Evolutionary conservation across 2,329 filamentous ascomycete genomes (phyloP), one percentile per base, ranked within the genome.

Genomic region (Botrytis deweyae): DNA sequence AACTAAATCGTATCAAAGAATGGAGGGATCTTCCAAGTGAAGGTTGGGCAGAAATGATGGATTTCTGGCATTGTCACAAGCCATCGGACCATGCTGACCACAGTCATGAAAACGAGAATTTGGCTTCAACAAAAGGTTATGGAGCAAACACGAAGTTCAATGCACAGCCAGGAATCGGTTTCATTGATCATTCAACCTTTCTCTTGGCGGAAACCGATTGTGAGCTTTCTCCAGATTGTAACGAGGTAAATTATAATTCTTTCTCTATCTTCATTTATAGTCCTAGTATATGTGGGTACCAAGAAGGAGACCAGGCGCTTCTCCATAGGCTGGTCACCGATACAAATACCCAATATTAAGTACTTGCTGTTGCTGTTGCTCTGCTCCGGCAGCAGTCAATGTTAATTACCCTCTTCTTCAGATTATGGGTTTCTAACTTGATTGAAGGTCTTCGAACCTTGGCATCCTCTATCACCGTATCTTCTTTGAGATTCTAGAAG

Each of bases 1-100:
- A 63, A 74, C 80, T 25, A 4, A 83, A 81, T 12, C 77, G 70
- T 5, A 84, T 89, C 12, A 83, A 82, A 58, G 82, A 84, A 55
- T 99, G 96, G 95, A 97, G 95, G 83, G 94, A 99, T 80, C 85
- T 99, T 29, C 96, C 96, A 0, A 97, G 94, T 80, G 94, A 97
- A 79, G 95, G 97, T 80, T 99, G 96, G 96, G 97, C 96, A 0
- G 96, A 99, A 84, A 97, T 99, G 95, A 99, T 99, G 96, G 97
- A 99, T 82, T 97, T 99, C 78, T 99, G 96, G 96, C 97, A 99
- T 83, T 99, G 96, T 80, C 96, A 99, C 82, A 98, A 98, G 83
- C 96, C 97, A 58, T 87, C 90, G 75, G 85, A 90, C 72, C 85
- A 89, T 75, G 83, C 86, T 18, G n/a, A 49, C 42, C 38, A 62